Base-by-base conservation (phyloP, 768 basidiomycete species). In the Pisolithus tinctorius region DNA sequence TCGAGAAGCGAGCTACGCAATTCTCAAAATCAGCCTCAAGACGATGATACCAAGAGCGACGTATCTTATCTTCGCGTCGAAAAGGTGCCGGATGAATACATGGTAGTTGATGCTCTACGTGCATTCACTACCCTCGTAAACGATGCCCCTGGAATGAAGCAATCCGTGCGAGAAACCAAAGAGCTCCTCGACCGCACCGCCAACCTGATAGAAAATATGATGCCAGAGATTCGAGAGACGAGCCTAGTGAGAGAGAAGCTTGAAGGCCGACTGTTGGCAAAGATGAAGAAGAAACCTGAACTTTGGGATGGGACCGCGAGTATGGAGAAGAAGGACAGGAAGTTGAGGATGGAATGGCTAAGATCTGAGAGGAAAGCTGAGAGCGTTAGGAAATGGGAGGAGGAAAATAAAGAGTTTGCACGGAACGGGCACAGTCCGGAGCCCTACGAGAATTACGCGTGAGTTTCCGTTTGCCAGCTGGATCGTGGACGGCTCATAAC, bases 301-400 rank as follows among this genome's bases (percentile, higher is more conserved):
- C 49, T 66, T 4, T 69, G 60, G 60, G 67, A 67, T 30, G 66
- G 67, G n/a, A 66, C 63, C 7, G 63, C 53, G 0, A 55, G 4
- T 45, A 55, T 69, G 62, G 40, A 48, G 16, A 66, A 61, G 41
- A 20, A 44, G 16, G 37, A 49, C 4, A 53, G 63, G 39, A 67
- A 67, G 41, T 9, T 53, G 4, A 50, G 66, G 42, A 57, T 63
- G 52, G 60, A 48, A 34, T 65, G 63, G 60, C 16, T 68, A 29
- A 54, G 60, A 4, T 49, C 51, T 11, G 55, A 55, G 49, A 59
- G 66, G 50, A 62, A 48, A 40, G 51, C 50, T 20, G 55, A 46
- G 17, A 52, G 41, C n/a, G 50, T 60, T 37, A 57, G 49, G 48
- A 54, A 9, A 29, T 69, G 60, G 61, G 47, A 39, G 20, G 57